Evolutionary conservation across 1,284 basidiomycete genomes (phyloP).

Genomic region (Trichosporon sp.): DNA sequence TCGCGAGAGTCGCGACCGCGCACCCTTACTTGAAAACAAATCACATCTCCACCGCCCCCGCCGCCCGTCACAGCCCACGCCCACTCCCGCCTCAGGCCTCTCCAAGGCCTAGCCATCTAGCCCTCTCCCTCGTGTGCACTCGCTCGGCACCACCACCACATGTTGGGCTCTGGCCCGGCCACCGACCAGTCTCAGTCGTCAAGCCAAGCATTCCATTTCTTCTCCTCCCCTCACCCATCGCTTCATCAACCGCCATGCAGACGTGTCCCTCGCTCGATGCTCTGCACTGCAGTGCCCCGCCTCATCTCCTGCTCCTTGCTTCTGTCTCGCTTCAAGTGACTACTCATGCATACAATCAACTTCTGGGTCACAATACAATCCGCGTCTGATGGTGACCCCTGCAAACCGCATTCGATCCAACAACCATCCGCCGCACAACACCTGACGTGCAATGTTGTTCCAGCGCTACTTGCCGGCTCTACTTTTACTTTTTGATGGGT

Average conservation of each 20-base stretch:
- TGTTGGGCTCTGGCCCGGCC: no score
- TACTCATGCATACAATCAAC: constrained; percentile 3
- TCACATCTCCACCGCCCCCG: no score
- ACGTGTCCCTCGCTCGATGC: not conserved
- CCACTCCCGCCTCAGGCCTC: not conserved
- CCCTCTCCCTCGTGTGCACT: not conserved
- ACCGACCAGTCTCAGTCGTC: no score
- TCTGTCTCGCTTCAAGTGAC: not conserved
- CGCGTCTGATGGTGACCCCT: not conserved
- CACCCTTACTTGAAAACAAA: not conserved
- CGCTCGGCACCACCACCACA: not conserved
- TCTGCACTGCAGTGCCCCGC: not conserved
- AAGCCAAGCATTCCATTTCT: no score
- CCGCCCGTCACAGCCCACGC: no score
- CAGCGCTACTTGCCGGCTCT: not conserved
- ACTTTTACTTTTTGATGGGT: not conserved
- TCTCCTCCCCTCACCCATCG: not conserved
- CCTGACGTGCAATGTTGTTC: not conserved
- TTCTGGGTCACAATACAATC: constrained; percentile 1
- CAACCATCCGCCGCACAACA: not conserved
- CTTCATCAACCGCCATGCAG: not conserved
- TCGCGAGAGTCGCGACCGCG: not conserved
- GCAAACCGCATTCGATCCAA: not conserved
- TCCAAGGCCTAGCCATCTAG: not conserved
- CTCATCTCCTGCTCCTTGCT: not conserved